Evolutionary conservation across 805 yeast species (phyloP).

Genomic region (Lachancea meyersii): DNA sequence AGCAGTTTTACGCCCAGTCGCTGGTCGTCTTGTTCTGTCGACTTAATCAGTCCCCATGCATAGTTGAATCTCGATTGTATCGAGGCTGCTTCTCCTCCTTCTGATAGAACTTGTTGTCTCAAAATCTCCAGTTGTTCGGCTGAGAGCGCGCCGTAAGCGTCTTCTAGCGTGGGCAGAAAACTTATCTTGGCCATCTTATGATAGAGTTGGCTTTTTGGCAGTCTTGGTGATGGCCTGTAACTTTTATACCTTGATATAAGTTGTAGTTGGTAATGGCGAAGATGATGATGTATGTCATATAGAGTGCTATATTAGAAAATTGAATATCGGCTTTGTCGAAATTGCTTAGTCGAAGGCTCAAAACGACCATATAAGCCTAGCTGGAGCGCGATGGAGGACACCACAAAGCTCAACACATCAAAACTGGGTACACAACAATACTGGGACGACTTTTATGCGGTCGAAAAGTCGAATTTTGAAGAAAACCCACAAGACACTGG

Average conservation of each 20-base stretch:
- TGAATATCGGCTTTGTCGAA: no score
- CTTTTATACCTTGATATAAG: not conserved
- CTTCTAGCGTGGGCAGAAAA: conserved; percentile 29
- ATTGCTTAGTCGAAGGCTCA: not conserved
- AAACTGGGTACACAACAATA: conserved; percentile 82
- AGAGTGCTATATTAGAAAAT: no score
- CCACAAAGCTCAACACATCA: conserved; percentile 57
- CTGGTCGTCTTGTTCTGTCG: conserved; percentile 55
- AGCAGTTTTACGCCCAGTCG: conserved; percentile 73
- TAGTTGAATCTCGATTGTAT: conserved; percentile 86
- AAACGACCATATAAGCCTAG: not conserved
- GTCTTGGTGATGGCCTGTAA: no score
- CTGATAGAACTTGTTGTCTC: conserved; percentile 69
- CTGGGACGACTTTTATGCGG: conserved; percentile 83
- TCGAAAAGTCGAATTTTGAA: conserved; percentile 65
- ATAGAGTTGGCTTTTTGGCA: not conserved
- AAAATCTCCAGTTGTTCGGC: conserved; percentile 70
- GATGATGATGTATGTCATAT: no score
- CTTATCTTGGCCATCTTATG: conserved; percentile 21
- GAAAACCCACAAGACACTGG: conserved; percentile 82
- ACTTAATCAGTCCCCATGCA: conserved; percentile 92
- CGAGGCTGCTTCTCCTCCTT: conserved; percentile 66
- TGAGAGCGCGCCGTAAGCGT: conserved; percentile 44
- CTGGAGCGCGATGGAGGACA: conserved; percentile 32
- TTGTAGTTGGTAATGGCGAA: not conserved